Percentiles rank a stretch among this genome's conserved stretches.
These are phyloP conservation scores for Colletotrichum noveboracense DNA, from an alignment of 2,329 filamentous ascomycete species.

Conservation along the genomic window DNA sequence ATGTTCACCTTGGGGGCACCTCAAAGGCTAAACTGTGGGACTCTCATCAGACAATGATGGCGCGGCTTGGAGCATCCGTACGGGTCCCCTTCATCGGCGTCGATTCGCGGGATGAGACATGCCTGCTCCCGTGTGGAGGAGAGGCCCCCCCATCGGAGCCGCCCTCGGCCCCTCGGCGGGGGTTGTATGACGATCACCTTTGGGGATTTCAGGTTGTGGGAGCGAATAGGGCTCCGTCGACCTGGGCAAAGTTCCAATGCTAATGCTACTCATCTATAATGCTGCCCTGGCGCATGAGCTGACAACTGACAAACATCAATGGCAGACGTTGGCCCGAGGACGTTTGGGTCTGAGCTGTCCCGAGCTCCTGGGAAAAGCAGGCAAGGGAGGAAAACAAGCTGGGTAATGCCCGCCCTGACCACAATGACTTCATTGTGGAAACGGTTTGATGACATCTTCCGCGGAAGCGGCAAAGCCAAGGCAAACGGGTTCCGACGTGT, in stretches of 20 bases:
- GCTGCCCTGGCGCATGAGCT: neutral
- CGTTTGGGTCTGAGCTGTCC: neutral
- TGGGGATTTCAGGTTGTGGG: neutral
- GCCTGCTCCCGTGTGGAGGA: neutral
- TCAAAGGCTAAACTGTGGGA: neutral
- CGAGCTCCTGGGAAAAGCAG: neutral
- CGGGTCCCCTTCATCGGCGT: neutral
- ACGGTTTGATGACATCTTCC: neutral
- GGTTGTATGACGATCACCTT: neutral
- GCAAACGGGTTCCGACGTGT: neutral
- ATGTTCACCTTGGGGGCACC: neutral
- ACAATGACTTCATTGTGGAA: slow-evolving; percentile 22
- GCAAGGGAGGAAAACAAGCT: neutral
- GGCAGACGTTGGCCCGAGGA: neutral
- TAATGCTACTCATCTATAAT: neutral
- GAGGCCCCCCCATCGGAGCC: neutral
- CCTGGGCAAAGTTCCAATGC: neutral
- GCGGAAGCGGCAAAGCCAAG: neutral
- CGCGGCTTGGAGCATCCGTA: neutral
- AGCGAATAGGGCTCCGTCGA: neutral
- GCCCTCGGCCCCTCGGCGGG: neutral
- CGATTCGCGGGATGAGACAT: neutral
- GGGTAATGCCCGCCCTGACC: neutral
- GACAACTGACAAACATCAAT: neutral
- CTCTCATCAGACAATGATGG: neutral